Evolutionary conservation across 345 rosid species (phyloP).

Genomic region (rapeseed (Brassica napus)): Da-Ae NC_063438.1:11127001-11127500

Average conservation of each 20-base stretch:
- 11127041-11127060: constrained; percentile 94
- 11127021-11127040: constrained; percentile 77
- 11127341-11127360: constrained; percentile 7
- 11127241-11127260: constrained; percentile 92
- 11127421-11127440: constrained; percentile 53
- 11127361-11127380: constrained; percentile 7
- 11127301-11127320: constrained; percentile 19
- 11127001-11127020: constrained; percentile 72
- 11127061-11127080: constrained; percentile 81
- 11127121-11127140: constrained; percentile 57
- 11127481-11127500: constrained; percentile 72
- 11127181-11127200: constrained; percentile 73
- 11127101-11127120: constrained; percentile 87
- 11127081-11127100: constrained; percentile 82
- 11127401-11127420: not conserved
- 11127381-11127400: constrained; percentile 11
- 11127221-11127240: constrained; percentile 83
- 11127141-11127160: constrained; percentile 63
- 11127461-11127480: constrained; percentile 88
- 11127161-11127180: constrained; percentile 63
- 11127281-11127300: constrained; percentile 29
- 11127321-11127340: constrained; percentile 19
- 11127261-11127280: constrained; percentile 52
- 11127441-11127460: constrained; percentile 82
- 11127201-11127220: constrained; percentile 77